phyloP scores from a whole-genome alignment of 176 grass and related monocot species.

The Aegilops tauschii region DNA sequence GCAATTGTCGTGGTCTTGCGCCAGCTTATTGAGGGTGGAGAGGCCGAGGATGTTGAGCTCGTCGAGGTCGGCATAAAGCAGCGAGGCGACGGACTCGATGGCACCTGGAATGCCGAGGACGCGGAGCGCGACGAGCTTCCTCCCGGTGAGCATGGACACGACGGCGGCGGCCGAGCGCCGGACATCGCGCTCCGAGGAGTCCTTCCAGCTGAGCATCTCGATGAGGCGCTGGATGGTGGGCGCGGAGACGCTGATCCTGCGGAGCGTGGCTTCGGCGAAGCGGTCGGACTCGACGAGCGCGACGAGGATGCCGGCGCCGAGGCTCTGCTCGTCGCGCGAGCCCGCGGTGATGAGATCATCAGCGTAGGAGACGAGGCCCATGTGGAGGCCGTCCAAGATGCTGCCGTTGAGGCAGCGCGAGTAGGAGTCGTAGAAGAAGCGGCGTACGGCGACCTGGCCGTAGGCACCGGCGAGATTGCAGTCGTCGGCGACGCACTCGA shows the following conservation, averaged over 20 bases:
- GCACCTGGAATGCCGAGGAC: constrained; percentile 44
- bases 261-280: constrained; percentile 36
- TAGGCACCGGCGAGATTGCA: constrained; percentile 34
- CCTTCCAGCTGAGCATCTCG: constrained; percentile 71
- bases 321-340: constrained; percentile 45
- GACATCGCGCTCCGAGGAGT: constrained; percentile 40
- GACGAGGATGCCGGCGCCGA: constrained; percentile 48
- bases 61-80: constrained; percentile 44
- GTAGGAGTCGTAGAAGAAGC: constrained; percentile 68
- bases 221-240: constrained; percentile 40
- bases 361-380: constrained; percentile 52
- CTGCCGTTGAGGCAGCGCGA: constrained; percentile 48
- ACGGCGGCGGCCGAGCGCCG: constrained; percentile 45
- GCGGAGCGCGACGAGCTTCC: constrained; percentile 51
- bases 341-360: constrained; percentile 48
- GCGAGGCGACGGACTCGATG: constrained; percentile 54
- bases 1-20: constrained; percentile 68
- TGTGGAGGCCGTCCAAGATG: constrained; percentile 52
- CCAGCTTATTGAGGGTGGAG: constrained; percentile 63
- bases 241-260: constrained; percentile 39
- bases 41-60: constrained; percentile 62
- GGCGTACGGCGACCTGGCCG: constrained; percentile 31
- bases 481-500: constrained; percentile 44
- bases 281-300: constrained; percentile 30
- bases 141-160: constrained; percentile 41